Percentiles rank a stretch among this genome's conserved stretches.
phyloP scores from a whole-genome alignment of 2,329 filamentous ascomycete species.

The Cladophialophora bantiana region DNA sequence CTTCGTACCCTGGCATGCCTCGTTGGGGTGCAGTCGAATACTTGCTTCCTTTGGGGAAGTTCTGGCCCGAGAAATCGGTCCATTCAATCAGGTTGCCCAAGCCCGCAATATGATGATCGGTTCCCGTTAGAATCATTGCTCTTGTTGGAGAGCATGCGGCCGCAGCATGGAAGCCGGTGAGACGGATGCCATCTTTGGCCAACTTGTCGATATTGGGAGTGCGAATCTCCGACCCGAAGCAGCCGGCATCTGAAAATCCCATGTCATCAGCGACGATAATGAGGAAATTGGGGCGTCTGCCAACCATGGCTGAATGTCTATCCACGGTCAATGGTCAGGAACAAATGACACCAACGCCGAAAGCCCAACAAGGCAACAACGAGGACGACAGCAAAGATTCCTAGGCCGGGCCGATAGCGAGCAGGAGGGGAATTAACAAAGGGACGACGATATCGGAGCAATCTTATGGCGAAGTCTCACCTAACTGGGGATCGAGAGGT shows the following conservation, averaged over 20 bases:
- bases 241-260: slow-evolving; percentile 66
- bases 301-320: slow-evolving; percentile 9
- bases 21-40: slow-evolving; percentile 63
- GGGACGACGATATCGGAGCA: slow-evolving; percentile 8
- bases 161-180: slow-evolving; percentile 70
- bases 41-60: slow-evolving; percentile 59
- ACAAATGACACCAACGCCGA: background rate
- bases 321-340: background rate
- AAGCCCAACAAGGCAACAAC: background rate
- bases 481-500: background rate
- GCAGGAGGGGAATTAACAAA: background rate
- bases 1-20: slow-evolving; percentile 68
- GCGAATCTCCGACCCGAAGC: slow-evolving; percentile 67
- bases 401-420: background rate
- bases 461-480: slow-evolving; percentile 10
- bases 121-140: slow-evolving; percentile 72
- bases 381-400: background rate
- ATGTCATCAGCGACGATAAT: slow-evolving; percentile 66
- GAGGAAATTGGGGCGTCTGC: slow-evolving; percentile 64
- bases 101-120: slow-evolving; percentile 44
- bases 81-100: slow-evolving; percentile 54
- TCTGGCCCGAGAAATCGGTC: slow-evolving; percentile 62
- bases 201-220: slow-evolving; percentile 66
- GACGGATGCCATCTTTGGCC: slow-evolving; percentile 61
- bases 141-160: slow-evolving; percentile 70